Evolutionary conservation across 352 stramenopile genomes (phyloP).

Genomic region (Blastocystis sp.): DNA sequence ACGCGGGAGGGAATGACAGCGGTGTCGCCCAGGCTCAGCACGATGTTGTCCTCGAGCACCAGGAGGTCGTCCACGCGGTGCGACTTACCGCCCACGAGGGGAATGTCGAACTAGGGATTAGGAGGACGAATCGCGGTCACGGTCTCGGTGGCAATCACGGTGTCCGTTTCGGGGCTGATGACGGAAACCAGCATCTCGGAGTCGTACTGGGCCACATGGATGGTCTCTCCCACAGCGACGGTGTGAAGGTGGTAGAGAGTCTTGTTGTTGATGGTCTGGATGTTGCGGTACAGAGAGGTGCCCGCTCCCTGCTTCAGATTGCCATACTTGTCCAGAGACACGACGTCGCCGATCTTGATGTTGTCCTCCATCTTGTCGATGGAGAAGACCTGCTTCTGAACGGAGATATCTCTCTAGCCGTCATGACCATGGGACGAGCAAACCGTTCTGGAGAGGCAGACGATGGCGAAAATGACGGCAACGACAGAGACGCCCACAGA

Average conservation of each 20-base stretch:
- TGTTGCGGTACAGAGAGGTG: constrained; percentile 55
- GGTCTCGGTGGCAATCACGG: constrained; percentile 30
- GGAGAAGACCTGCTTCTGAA: constrained; percentile 6
- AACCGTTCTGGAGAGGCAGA: background rate
- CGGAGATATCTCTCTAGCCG: constrained; percentile 23
- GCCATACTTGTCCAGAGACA: constrained; percentile 47
- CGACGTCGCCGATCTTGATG: constrained; percentile 45
- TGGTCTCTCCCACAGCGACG: constrained; percentile 38
- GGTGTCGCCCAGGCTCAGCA: constrained; percentile 50
- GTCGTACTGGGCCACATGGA: constrained; percentile 61
- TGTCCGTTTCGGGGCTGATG: constrained; percentile 30
- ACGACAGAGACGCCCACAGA: background rate
- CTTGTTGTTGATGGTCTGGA: constrained; percentile 41
- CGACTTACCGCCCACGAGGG: background rate
- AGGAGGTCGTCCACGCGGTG: constrained; percentile 62
- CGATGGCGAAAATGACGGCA: constrained; percentile 35
- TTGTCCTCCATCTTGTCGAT: constrained; percentile 18
- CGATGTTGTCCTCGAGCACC: constrained; percentile 43
- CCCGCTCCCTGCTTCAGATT: constrained; percentile 57
- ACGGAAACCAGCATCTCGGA: constrained; percentile 60
- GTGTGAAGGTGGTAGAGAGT: constrained; percentile 58
- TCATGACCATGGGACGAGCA: background rate
- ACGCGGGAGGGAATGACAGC: constrained; percentile 38
- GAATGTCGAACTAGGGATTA: constrained; percentile 20
- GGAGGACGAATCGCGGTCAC: background rate